These are phyloP conservation scores for Nematocida sp. DNA, from an alignment of 371 early-diverging fungal genomes.

Conservation along the genomic window DNA sequence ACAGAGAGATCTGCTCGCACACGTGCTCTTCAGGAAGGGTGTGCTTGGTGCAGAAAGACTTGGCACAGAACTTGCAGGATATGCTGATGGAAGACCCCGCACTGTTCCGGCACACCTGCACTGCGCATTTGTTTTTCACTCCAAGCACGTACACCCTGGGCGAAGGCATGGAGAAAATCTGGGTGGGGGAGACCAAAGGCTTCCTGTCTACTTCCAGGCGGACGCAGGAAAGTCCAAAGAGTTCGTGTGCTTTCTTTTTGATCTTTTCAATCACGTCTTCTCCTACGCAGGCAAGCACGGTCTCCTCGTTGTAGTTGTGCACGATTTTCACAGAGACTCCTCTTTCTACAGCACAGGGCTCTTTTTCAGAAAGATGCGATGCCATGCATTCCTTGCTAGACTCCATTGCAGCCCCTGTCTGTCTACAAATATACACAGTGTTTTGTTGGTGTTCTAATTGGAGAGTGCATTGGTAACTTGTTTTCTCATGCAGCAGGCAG, in stretches of 20 bases:
- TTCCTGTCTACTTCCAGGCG: constrained; percentile 39
- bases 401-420: constrained; percentile 20
- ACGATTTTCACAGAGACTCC: constrained; percentile 15
- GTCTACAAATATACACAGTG: constrained; percentile 1
- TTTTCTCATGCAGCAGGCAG: no score
- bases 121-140: constrained; percentile 27
- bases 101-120: constrained; percentile 11
- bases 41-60: constrained; percentile 50
- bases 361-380: neutral
- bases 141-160: constrained; percentile 20
- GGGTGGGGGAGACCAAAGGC: neutral
- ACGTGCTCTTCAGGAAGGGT: constrained; percentile 50
- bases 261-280: constrained; percentile 22
- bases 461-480: neutral
- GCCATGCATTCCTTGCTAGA: constrained; percentile 20
- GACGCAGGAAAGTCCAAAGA: constrained; percentile 29
- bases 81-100: neutral
- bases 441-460: neutral
- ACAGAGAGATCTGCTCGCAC: constrained; percentile 39
- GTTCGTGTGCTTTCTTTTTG: constrained; percentile 31
- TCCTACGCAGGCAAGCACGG: neutral
- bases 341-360: constrained; percentile 5
- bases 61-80: constrained; percentile 48
- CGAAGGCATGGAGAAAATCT: neutral
- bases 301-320: constrained; percentile 40